Conservation (phyloP, 23 red algal genomes). For the Gracilaria gracilis region DNA sequence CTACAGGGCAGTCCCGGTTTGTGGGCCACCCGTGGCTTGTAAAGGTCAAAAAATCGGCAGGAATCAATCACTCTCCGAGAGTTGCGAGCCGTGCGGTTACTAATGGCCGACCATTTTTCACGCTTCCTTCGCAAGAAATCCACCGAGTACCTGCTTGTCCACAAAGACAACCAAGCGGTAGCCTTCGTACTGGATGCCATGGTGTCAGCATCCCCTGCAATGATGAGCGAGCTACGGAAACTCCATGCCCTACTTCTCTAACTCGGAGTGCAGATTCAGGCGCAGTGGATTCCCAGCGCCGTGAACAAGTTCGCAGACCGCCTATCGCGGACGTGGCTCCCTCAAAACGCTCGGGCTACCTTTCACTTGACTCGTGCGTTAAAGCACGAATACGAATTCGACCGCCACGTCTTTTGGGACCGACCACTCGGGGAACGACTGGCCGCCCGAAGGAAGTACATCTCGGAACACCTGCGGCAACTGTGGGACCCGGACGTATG, state of each 20-base stretch:
- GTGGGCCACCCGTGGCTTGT: background rate
- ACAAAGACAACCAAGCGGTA: constrained; percentile 28
- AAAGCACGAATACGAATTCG: background rate
- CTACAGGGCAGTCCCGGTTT: background rate
- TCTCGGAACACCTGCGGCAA: background rate
- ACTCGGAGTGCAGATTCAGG: background rate
- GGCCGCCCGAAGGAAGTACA: background rate
- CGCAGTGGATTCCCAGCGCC: background rate
- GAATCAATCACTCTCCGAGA: background rate
- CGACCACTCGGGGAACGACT: background rate
- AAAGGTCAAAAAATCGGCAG: background rate
- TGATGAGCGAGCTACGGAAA: background rate
- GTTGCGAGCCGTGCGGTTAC: constrained; percentile 1
- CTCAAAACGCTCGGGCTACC: background rate
- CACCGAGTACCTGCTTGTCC: background rate
- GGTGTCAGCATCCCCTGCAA: background rate
- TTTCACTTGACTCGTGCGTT: background rate
- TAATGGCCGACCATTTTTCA: background rate
- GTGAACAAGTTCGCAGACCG: constrained; percentile 5
- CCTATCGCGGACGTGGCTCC: background rate
- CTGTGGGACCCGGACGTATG: background rate
- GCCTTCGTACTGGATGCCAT: background rate
- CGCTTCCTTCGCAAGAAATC: background rate
- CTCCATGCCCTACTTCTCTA: background rate
- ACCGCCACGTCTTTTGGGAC: constrained; percentile 22